Evolutionary conservation across 2,329 filamentous ascomycete genomes (phyloP), one percentile per base, ranked within the genome.

Genomic region (Cercospora nicotianae): DNA sequence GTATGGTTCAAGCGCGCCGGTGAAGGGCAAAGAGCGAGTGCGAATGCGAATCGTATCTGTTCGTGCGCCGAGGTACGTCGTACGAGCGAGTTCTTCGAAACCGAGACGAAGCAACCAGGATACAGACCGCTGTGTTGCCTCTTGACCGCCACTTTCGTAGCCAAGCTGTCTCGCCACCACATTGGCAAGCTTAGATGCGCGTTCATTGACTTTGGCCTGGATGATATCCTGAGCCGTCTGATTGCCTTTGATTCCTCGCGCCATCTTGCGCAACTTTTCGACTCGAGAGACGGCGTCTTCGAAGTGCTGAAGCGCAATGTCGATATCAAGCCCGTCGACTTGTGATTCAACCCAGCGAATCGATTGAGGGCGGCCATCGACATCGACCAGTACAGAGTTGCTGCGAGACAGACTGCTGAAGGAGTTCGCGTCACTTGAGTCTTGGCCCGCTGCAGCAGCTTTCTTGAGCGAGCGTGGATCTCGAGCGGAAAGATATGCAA

Each of bases 361-460:
- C 77, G 95, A 97, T 77, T 98, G 93, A 79, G 97, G 94, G 75
- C 96, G 96, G 60, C 95, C 95, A 75, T 98, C 95, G 13, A 97
- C 92, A 75, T 99, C 95, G 72, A 99, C 94, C 65, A 97, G 87
- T 81, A 97, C 91, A 69, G 74, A 75, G 51, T 74, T 75, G 53
- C 74, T 75, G 31, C 76, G 67, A 28, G 67, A 71, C 18, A 78
- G 64, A 20, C 75, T 74, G 18, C 69, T 68, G 16, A 69, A 67
- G 20, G 66, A 65, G 13, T 66, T 62, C 13, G 71, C 66, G 20
- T 73, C 68, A 2, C 65, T 65, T 84, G 87, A 18, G 82, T 82
- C 88, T 1, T 76, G 79, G 5, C 80, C 79, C 18, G 71, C 72
- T 6, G 74, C 73, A 3, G 74, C 72, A 18, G 75, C 76, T 67